These are phyloP conservation scores for Pulveroboletus sp. DNA, from an alignment of 768 basidiomycete species.

Conservation along the genomic window DNA sequence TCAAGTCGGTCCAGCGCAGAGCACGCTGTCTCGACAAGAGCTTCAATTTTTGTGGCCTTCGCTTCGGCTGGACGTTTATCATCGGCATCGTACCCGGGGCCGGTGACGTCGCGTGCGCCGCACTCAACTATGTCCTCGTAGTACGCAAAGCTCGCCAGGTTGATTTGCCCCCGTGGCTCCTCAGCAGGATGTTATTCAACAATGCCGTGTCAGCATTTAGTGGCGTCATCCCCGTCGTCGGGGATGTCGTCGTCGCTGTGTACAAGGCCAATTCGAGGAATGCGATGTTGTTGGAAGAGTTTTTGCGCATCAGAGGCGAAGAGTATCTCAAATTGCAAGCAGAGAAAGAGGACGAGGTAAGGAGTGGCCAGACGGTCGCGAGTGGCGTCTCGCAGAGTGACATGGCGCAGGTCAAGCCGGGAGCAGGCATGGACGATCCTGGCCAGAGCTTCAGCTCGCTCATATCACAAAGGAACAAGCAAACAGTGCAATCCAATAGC, in stretches of 20 bases:
- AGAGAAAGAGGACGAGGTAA: constrained; percentile 27
- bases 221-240: constrained; percentile 68
- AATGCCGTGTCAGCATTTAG: constrained; percentile 65
- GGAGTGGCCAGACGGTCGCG: constrained; percentile 8
- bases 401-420: constrained; percentile 49
- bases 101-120: constrained; percentile 62
- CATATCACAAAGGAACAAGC: constrained; percentile 18
- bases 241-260: constrained; percentile 71
- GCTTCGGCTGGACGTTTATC: constrained; percentile 85
- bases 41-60: constrained; percentile 73
- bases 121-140: constrained; percentile 74
- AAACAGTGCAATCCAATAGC: constrained; percentile 12
- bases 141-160: constrained; percentile 72
- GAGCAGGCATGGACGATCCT: constrained; percentile 42
- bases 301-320: constrained; percentile 72
- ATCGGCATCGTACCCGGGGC: constrained; percentile 72
- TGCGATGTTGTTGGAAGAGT: constrained; percentile 83
- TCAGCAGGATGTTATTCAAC: constrained; percentile 73
- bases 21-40: constrained; percentile 89
- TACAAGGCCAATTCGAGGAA: constrained; percentile 92
- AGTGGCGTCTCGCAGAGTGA: constrained; percentile 31
- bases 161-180: constrained; percentile 66
- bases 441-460: constrained; percentile 28
- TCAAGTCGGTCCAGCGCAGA: constrained; percentile 70
- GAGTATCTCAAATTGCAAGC: constrained; percentile 58